Evolutionary conservation across 1,139 yeast genomes (phyloP), one percentile per base, ranked within the genome.

Genomic region (Yamadazyma jaroonii): DNA sequence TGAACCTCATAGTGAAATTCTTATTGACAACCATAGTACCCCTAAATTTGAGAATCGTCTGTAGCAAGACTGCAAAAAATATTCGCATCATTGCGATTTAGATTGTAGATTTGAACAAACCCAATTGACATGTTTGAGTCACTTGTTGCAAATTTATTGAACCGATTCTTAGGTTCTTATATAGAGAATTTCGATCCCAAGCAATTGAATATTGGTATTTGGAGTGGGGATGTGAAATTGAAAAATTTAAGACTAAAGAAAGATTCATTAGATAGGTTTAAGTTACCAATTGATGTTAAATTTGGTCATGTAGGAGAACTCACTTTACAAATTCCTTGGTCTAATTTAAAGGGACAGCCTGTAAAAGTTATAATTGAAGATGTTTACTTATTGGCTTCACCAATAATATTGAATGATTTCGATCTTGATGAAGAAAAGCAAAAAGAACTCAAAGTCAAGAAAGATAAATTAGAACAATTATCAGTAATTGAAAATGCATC

Each of bases 201-300:
- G 48, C 97, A 90, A 55, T 67, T 92, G 54, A 89, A 92, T 52
- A 90, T 92, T 40, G 98, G 97, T 2, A 90, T 94, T 30, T 90
- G 98, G 96, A 81, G 92, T 52, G 99, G 99, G 23, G 97, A 92
- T 68, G 98, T 90, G 33, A 88, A 87, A 56, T 68, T 94, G 37
- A 74, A 74, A 46, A 81, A 90, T 56, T 71, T 94, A 45, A 75
- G 84, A 45, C 69, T 94, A 42, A 87, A 87, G 61, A 77, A 80
- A 44, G 90, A 83, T 59, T 90, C 97, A 7, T 68, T 94, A 33
- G 98, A 92, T 57, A 77, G 84, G 52, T 74, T 92, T 48, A 80
- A 84, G 47, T 65, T 94, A 32, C 98, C 98, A 1, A 66, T 92
- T 29, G 88, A 89, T 57, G 94, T 94, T n/a, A 76, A 79, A 45